These are phyloP conservation scores for Myrica gale DNA, from an alignment of 306 rosid genomes.

Conservation along the genomic window DNA sequence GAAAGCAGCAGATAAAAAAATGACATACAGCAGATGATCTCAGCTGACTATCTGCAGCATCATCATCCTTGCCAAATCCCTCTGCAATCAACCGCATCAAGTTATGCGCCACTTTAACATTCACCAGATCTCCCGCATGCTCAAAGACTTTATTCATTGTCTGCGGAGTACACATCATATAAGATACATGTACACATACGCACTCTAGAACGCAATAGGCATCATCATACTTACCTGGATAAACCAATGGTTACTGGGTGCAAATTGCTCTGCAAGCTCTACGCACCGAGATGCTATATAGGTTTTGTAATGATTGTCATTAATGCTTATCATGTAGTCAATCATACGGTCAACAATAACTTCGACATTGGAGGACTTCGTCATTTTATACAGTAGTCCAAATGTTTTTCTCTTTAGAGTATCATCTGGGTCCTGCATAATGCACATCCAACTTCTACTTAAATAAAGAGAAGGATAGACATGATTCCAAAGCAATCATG, in stretches of 20 bases:
- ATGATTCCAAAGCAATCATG: neutral
- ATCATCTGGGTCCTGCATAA: slow-evolving; percentile 93
- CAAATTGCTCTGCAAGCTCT: slow-evolving; percentile 96
- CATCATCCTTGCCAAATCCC: slow-evolving; percentile 95
- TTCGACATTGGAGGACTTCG: slow-evolving; percentile 96
- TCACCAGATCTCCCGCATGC: slow-evolving; percentile 99
- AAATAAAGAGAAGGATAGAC: slow-evolving; percentile 15
- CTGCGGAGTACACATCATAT: slow-evolving; percentile 41
- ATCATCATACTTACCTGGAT: slow-evolving; percentile 63
- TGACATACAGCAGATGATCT: slow-evolving; percentile 95
- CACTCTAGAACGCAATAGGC: slow-evolving; percentile 23
- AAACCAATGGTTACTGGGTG: slow-evolving; percentile 97
- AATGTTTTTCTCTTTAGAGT: slow-evolving; percentile 92
- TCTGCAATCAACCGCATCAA: slow-evolving; percentile 96
- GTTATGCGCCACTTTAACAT: slow-evolving; percentile 94
- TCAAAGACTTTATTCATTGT: slow-evolving; percentile 99
- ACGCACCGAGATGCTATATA: slow-evolving; percentile 95
- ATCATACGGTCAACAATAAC: slow-evolving; percentile 97
- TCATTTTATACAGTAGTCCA: slow-evolving; percentile 85
- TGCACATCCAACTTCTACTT: slow-evolving; percentile 25
- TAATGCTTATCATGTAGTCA: slow-evolving; percentile 82
- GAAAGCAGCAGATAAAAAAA: slow-evolving; percentile 1
- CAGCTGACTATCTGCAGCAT: slow-evolving; percentile 74
- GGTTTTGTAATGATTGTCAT: slow-evolving; percentile 88
- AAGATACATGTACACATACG: slow-evolving; percentile 10